Evolutionary conservation across 2,329 filamentous ascomycete species (phyloP), one percentile per base, ranked within the genome.

Genomic region (Zymoseptoria crescenta): DNA sequence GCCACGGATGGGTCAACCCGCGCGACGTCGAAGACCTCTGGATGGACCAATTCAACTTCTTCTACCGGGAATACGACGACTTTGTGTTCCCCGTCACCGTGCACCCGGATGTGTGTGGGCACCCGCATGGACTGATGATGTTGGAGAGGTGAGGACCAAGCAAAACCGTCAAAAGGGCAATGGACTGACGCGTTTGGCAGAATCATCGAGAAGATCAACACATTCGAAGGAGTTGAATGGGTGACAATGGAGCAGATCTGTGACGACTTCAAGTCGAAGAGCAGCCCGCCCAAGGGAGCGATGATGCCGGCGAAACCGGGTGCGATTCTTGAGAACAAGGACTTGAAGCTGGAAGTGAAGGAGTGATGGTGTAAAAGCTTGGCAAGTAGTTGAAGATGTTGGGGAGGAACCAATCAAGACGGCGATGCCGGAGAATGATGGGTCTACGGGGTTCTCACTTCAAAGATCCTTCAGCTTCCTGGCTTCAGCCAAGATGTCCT

Each of bases 11-110:
- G 74, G 76, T 79, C 2, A 71, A 71, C 54, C 75, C 80, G 0
- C 74, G 80, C n/a, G 83, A 85, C 61, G 79, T 87, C 1, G 83
- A 87, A 66, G 82, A 85, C 35, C 79, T 87, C 35, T 87, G 84
- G 84, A 75, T 80, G 65, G 83, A 87, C 60, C 83, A 87, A 63
- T 87, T 87, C 60, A 81, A 86, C 65, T 90, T 89, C 73, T 89
- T 88, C 67, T 91, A 91, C 70, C 78, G 87, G 28, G 86, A 91
- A 71, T 87, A 89, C 62, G 87, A 91, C 65, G 85, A 88, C 65
- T 90, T 90, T 62, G 81, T 89, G 56, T 90, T 91, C 66, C 87
- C 88, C 0, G 87, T 91, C 72, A 91, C 87, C 0, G 86, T 90
- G 41, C 87, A 91, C 71, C 88, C 87, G 0, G 87, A 91, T 66